A percentile compares a stretch with the other conserved stretches of the same genome.
Evolutionary conservation across 2,329 filamentous ascomycete species (phyloP).

Genomic region (Alternaria tenuissima): DNA sequence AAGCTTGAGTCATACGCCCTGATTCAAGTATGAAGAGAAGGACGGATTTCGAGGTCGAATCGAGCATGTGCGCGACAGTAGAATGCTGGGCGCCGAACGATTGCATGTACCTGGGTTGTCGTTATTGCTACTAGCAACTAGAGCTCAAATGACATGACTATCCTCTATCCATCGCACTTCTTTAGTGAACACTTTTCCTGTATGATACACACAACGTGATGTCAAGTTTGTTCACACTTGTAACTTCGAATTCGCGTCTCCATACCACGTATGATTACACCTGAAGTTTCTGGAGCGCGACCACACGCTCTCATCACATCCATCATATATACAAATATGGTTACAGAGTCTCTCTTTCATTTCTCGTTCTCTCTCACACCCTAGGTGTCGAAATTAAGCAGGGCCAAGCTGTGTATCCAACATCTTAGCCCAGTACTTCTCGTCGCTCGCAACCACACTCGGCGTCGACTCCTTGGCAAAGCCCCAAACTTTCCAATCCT

Average conservation of each 20-base stretch:
- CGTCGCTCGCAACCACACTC: constrained; percentile 31
- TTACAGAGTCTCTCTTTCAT: constrained; percentile 20
- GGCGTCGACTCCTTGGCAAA: constrained; percentile 62
- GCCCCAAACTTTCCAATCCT: constrained; percentile 72
- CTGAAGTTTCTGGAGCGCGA: neutral
- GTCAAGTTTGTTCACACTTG: neutral
- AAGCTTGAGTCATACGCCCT: constrained; percentile 8
- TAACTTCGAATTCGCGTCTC: neutral
- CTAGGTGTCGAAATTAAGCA: neutral
- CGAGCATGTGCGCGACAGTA: constrained; percentile 8
- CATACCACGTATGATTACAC: neutral
- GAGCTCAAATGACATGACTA: constrained; percentile 6
- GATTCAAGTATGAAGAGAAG: constrained; percentile 5
- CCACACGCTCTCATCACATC: neutral
- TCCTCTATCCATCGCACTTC: neutral
- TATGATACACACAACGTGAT: neutral
- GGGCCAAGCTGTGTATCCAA: constrained; percentile 27
- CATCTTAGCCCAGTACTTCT: constrained; percentile 32
- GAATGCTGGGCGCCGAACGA: constrained; percentile 10
- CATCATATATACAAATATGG: constrained; percentile 19
- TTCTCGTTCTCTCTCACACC: neutral
- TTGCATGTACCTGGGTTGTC: neutral
- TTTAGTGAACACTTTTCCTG: neutral
- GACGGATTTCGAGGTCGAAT: neutral
- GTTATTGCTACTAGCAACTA: constrained; percentile 7